Base-by-base conservation (phyloP, 2,329 filamentous ascomycete genomes). In the Neopestalotiopsis sp. region DNA sequence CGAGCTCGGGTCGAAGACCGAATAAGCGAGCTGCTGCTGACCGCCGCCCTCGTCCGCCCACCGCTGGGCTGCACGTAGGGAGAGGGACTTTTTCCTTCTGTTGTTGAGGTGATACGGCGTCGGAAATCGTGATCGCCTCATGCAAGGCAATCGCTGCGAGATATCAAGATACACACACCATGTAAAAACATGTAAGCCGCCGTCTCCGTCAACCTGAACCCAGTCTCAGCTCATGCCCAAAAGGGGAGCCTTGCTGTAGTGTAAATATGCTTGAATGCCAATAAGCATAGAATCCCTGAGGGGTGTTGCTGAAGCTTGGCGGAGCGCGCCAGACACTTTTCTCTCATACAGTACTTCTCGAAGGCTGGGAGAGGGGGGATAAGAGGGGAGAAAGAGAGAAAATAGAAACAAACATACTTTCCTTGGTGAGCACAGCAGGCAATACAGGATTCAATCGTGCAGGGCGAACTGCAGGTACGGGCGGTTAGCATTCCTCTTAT, bases 381-480 rank as follows among this genome's bases (percentile, higher is more conserved):
- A 38, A 38, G 34, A 38, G 34, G 24, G 24, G 24, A 28, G 24
- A 28, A 28, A 28, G 24, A 28, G 24, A 17, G 5, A 62, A 42
- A 13, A 12, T 40, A n/a, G 10, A 40, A 62, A 28, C 57, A 42
- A 38, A 30, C 24, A 30, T 20, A 12, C 20, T 14, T 24, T 14
- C 14, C 10, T 20, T 14, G 28, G 34, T 34, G n/a, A 34, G 30
- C 28, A 34, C 32, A 14, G 12, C 34, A 62, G 59, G 17, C 28
- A 62, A 62, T 62, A 62, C 59, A 62, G 59, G 59, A 62, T 62
- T 40, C 45, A 52, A 62, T 13, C 59, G 32, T 40, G 59, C 59
- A 64, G 61, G 30, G 45, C 38, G 3, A 45, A 28, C 61, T 64
- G 61, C 61, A 64, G 61, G 42, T 45, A 64, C 42, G 13, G 45